phyloP scores from a whole-genome alignment of 768 basidiomycete genomes.

The Sarcodon sp. region DNA sequence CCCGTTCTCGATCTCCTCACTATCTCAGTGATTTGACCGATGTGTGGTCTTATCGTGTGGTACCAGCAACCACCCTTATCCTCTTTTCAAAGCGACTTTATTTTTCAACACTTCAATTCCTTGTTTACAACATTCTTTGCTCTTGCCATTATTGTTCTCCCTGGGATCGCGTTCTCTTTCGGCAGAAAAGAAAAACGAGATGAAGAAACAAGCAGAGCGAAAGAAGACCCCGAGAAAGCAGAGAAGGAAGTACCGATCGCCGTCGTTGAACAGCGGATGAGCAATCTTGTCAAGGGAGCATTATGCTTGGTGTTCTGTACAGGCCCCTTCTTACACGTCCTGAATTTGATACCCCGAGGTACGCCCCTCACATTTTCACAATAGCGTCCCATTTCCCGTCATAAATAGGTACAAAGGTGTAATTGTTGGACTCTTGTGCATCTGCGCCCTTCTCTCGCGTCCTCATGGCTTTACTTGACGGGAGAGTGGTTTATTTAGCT shows the following conservation, averaged over 20 bases:
- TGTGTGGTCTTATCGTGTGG: constrained; percentile 83
- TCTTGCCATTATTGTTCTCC: constrained; percentile 45
- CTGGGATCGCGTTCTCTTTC: constrained; percentile 78
- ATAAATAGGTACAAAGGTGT: constrained; percentile 27
- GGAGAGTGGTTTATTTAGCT: constrained; percentile 25
- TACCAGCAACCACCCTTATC: constrained; percentile 78
- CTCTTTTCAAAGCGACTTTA: constrained; percentile 68
- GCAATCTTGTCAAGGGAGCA: constrained; percentile 76
- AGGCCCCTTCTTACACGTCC: constrained; percentile 69
- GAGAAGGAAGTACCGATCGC: constrained; percentile 44
- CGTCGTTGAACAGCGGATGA: constrained; percentile 89
- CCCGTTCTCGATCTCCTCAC: constrained; percentile 60
- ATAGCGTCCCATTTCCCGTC: background rate
- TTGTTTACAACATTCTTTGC: background rate
- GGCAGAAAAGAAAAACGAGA: background rate
- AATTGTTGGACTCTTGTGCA: constrained; percentile 76
- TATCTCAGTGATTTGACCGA: constrained; percentile 85
- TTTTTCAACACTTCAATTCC: background rate
- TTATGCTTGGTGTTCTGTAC: constrained; percentile 71
- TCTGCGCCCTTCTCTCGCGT: background rate
- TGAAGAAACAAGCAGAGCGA: background rate
- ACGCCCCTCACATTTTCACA: constrained; percentile 17
- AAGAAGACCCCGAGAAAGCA: background rate
- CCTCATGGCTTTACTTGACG: background rate
- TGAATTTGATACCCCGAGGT: constrained; percentile 61